Percentiles rank a stretch among this genome's conserved stretches.
These are phyloP conservation scores for Apiosordaria backusii DNA, from an alignment of 495 filamentous ascomycete species.

Conservation along the genomic window DNA sequence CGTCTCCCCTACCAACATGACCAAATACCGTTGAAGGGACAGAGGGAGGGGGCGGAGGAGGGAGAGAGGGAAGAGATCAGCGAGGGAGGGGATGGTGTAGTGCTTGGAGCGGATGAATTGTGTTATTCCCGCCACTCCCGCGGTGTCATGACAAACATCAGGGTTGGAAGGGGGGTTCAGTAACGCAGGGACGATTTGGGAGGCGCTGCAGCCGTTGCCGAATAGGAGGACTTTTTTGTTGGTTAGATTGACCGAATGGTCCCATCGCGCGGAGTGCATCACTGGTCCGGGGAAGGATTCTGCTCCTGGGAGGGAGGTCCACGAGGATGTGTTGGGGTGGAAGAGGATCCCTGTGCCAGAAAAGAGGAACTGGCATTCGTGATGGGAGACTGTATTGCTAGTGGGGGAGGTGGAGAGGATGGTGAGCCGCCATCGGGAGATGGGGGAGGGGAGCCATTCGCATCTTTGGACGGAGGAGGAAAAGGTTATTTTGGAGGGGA, in stretches of 20 bases:
- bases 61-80: neutral
- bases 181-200: conserved; percentile 43
- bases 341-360: conserved; percentile 50
- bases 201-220: conserved; percentile 57
- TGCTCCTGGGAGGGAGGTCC: conserved; percentile 47
- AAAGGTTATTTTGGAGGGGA: conserved; percentile 26
- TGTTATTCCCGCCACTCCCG: neutral
- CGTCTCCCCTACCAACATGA: neutral
- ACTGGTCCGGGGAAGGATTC: conserved; percentile 53
- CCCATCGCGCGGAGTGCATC: conserved; percentile 59
- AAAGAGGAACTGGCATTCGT: conserved; percentile 41
- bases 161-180: neutral
- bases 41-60: neutral
- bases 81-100: neutral
- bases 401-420: neutral
- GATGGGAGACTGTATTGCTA: neutral
- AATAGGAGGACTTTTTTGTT: conserved; percentile 58
- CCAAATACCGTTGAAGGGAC: neutral
- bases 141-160: neutral
- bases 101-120: neutral
- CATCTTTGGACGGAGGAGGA: neutral
- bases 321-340: conserved; percentile 22
- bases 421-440: neutral
- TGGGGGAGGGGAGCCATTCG: neutral
- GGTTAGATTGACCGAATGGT: conserved; percentile 36